These are phyloP conservation scores for Trichosporon asahii DNA, from an alignment of 1,284 basidiomycete genomes.

Conservation along the genomic window DNA sequence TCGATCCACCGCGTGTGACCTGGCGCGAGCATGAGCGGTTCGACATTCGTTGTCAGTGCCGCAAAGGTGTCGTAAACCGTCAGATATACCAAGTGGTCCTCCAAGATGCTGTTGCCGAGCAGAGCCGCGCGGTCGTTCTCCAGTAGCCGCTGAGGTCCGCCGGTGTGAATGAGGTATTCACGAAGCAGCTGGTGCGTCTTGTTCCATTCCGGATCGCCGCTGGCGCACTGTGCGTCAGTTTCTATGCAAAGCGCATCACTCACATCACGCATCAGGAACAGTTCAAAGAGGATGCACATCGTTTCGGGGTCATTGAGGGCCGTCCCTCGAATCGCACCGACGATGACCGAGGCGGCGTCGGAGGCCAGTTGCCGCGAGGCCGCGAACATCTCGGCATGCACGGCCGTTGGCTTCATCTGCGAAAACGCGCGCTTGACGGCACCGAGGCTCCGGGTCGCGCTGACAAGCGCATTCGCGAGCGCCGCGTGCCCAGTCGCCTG, in stretches of 20 bases:
- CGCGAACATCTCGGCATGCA: constrained; percentile 14
- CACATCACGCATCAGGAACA: constrained; percentile 21
- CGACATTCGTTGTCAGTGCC: constrained; percentile 10
- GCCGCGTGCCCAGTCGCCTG: not conserved
- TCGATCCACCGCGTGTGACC: constrained; percentile 17
- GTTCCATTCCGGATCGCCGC: constrained; percentile 18
- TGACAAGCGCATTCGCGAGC: constrained; percentile 19
- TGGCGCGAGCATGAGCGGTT: constrained; percentile 11
- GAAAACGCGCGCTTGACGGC: constrained; percentile 18
- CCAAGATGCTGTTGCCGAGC: constrained; percentile 15
- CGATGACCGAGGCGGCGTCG: constrained; percentile 15
- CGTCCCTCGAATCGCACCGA: constrained; percentile 1
- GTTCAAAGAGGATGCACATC: constrained; percentile 16
- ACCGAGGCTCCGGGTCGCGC: constrained; percentile 14
- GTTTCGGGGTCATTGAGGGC: constrained; percentile 18
- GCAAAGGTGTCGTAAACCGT: constrained; percentile 20
- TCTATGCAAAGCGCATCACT: not conserved
- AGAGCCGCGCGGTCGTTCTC: constrained; percentile 9
- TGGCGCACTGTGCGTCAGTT: constrained; percentile 16
- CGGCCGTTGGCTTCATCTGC: not conserved
- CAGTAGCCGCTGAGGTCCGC: constrained; percentile 15
- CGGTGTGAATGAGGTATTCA: constrained; percentile 12
- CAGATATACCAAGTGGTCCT: constrained; percentile 22
- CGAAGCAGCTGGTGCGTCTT: constrained; percentile 13
- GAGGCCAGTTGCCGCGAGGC: constrained; percentile 9